Evolutionary conservation across 2,329 filamentous ascomycete genomes (phyloP), one percentile per base, ranked within the genome.

Genomic region (Phaeosphaeriaceae sp.): DNA sequence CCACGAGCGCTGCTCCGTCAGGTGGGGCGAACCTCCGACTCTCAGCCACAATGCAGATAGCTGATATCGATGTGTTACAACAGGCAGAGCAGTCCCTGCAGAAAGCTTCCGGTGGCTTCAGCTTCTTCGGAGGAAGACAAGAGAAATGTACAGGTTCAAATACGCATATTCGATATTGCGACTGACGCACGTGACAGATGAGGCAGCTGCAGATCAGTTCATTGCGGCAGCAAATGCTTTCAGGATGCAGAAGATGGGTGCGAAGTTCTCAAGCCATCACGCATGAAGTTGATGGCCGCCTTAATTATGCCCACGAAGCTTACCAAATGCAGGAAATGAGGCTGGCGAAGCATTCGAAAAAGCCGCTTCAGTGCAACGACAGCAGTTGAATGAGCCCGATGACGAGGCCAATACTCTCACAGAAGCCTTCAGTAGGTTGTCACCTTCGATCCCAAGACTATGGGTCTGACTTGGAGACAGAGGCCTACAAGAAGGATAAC

Each of bases 191-290:
- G 60, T 66, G 63, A 67, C 56, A 77, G 75, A 91, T 74, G 91
- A 96, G 80, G 88, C 89, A 80, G 94, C 94, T 15, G 92, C 91
- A 63, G 93, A 97, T 67, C 83, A 95, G 64, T 98, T 93, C 75
- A 88, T 87, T 60, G 89, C 96, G 78, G 94, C 94, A 42, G 95
- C 89, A 61, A 97, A 97, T 82, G 92, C 92, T 58, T 98, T 96
- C 78, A 87, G 92, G 74, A 88, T 96, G 83, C 89, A 95, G 80
- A 91, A 91, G 77, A 87, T 90, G 81, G 90, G 92, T 94, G 82
- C 68, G 10, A 21, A 44, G 49, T 15, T 9, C 17, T 25, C 46
- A 48, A 13, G 7, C 11, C 33, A 22, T 7, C 19, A 25, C 27
- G 15, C 6, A 17, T 19, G 19, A 25, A n/a, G 6, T 9, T n/a